Percentiles rank a stretch among this genome's conserved stretches.
phyloP scores from a whole-genome alignment of 2,329 filamentous ascomycete species.

The Periconia macrospinosa region DNA sequence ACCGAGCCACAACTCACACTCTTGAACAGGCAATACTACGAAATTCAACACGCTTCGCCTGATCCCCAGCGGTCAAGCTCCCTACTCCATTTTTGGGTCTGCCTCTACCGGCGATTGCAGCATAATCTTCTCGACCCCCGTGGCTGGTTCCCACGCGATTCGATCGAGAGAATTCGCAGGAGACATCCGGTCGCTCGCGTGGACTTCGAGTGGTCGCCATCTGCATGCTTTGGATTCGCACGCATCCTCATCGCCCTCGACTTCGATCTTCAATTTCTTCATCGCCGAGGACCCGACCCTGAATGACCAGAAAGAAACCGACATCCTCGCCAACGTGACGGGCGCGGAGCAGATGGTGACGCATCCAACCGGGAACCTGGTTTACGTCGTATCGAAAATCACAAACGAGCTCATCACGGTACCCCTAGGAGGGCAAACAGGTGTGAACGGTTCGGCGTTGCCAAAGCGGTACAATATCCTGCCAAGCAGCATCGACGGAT shows the following conservation, averaged over 20 bases:
- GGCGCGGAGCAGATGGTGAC: constrained; percentile 20
- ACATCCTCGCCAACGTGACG: constrained; percentile 18
- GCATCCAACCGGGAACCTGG: constrained; percentile 16
- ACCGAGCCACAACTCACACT: neutral
- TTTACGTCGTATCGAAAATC: constrained; percentile 22
- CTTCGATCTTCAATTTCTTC: constrained; percentile 23
- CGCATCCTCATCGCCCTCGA: constrained; percentile 10
- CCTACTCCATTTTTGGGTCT: constrained; percentile 19
- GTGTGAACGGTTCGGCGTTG: neutral
- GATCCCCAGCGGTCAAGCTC: constrained; percentile 10
- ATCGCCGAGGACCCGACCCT: constrained; percentile 16
- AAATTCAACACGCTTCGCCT: constrained; percentile 17
- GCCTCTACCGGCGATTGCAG: constrained; percentile 26
- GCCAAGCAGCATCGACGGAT: constrained; percentile 12
- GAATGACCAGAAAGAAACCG: constrained; percentile 13
- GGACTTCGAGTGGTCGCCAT: constrained; percentile 20
- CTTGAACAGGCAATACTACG: constrained; percentile 20
- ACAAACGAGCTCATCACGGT: constrained; percentile 23
- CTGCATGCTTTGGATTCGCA: constrained; percentile 23
- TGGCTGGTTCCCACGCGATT: constrained; percentile 15
- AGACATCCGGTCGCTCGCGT: constrained; percentile 25
- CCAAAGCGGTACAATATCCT: constrained; percentile 16
- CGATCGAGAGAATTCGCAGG: constrained; percentile 21
- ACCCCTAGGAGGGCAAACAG: constrained; percentile 5
- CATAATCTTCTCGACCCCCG: constrained; percentile 19